Evolutionary conservation across 768 basidiomycete species (phyloP).

Genomic region (Boletus sp.): DNA sequence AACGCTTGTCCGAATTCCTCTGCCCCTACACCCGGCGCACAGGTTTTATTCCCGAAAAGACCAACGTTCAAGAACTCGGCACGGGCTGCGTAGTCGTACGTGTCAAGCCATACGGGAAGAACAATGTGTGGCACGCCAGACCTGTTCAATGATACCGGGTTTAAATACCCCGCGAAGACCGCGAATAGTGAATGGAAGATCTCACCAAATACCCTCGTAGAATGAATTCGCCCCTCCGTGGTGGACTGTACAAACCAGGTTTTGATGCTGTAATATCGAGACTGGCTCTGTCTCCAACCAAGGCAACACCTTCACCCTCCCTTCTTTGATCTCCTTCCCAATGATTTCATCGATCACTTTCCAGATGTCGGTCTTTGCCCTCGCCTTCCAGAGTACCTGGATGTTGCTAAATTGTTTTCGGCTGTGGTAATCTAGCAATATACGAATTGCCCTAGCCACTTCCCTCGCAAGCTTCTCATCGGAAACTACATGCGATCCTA

Average conservation of each 20-base stretch:
- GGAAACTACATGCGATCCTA: constrained; percentile 2
- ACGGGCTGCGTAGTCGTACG: constrained; percentile 3
- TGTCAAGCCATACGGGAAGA: constrained; percentile 12
- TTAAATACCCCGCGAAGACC: neutral
- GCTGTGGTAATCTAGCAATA: constrained; percentile 3
- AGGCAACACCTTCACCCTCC: constrained; percentile 2
- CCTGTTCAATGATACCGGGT: neutral
- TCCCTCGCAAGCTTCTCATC: neutral
- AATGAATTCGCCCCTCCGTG: constrained; percentile 5
- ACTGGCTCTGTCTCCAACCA: constrained; percentile 13
- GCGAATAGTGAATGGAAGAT: neutral
- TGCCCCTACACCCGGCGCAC: neutral
- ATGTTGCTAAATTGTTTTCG: neutral
- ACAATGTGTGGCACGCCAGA: constrained; percentile 7
- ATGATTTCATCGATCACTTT: neutral
- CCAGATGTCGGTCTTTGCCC: neutral
- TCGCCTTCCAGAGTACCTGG: constrained; percentile 13
- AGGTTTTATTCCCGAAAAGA: neutral
- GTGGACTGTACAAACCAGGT: neutral
- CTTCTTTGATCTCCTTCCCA: constrained; percentile 4
- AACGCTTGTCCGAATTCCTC: constrained; percentile 4
- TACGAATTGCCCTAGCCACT: constrained; percentile 5
- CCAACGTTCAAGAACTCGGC: constrained; percentile 3
- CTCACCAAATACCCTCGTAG: constrained; percentile 1
- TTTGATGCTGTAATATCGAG: constrained; percentile 3